These are phyloP conservation scores for Ashbya aceris DNA, from an alignment of 1,139 yeast genomes.

Conservation along the genomic window DNA sequence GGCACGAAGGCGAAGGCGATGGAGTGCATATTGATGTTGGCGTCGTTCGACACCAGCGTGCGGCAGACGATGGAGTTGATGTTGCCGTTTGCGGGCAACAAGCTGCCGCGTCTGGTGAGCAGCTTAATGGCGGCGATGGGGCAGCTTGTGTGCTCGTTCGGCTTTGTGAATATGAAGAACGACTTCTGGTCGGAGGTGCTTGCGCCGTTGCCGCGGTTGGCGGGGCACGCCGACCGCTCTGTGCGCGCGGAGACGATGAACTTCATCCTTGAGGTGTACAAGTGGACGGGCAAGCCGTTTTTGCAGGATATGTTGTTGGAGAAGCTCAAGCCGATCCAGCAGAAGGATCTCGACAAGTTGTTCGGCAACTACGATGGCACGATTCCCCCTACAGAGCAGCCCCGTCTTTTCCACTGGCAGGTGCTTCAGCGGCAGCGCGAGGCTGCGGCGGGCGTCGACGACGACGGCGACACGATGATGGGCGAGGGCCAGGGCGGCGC, in stretches of 20 bases:
- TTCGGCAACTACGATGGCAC: conserved; percentile 42
- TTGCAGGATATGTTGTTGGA: conserved; percentile 54
- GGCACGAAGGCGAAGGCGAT: conserved; percentile 61
- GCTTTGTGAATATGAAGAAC: conserved; percentile 60
- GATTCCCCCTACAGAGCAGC: conserved; percentile 11
- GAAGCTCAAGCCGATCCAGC: conserved; percentile 83
- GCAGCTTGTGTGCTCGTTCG: conserved; percentile 54
- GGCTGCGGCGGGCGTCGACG: conserved; percentile 24
- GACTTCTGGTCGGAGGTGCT: conserved; percentile 41
- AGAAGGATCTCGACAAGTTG: conserved; percentile 66
- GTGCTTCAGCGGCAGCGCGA: conserved; percentile 29
- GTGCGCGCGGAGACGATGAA: conserved; percentile 75
- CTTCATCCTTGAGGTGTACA: conserved; percentile 60
- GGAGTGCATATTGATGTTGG: conserved; percentile 52
- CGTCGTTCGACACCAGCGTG: conserved; percentile 60
- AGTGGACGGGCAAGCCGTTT: conserved; percentile 61
- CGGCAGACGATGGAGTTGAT: conserved; percentile 55
- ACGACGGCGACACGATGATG: conserved; percentile 39
- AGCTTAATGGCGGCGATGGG: conserved; percentile 52
- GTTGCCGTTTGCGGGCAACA: conserved; percentile 50
- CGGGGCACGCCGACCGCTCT: conserved; percentile 78
- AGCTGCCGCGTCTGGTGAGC: conserved; percentile 72
- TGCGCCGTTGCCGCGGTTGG: conserved; percentile 49
- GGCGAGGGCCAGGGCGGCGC: conserved; percentile 20
- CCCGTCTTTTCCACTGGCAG: conserved; percentile 26